These are phyloP conservation scores for Phytophthora tubulina DNA, from an alignment of 352 stramenopile genomes.

Conservation along the genomic window DNA sequence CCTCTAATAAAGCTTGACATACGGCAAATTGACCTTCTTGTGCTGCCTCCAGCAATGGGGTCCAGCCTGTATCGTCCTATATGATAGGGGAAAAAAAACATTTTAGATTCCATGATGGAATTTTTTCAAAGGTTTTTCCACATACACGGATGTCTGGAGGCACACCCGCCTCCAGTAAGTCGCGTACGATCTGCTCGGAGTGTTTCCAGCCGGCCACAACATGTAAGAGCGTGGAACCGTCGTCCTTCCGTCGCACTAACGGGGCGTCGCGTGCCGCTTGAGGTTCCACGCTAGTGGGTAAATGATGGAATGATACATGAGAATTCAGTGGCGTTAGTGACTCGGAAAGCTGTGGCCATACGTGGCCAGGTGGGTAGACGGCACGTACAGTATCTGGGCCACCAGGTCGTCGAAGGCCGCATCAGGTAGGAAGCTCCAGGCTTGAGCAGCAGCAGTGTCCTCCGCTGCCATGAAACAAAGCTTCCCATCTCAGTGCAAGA, in stretches of 20 bases:
- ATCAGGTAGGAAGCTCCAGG: slow-evolving; percentile 47
- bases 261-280: slow-evolving; percentile 40
- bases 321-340: slow-evolving; percentile 1
- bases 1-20: slow-evolving; percentile 55
- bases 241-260: slow-evolving; percentile 31
- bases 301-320: slow-evolving; percentile 20
- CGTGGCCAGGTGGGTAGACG: not conserved
- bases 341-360: slow-evolving; percentile 11
- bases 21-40: slow-evolving; percentile 65
- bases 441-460: slow-evolving; percentile 10
- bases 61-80: slow-evolving; percentile 54
- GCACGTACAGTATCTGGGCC: slow-evolving; percentile 61
- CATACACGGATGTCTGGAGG: slow-evolving; percentile 44
- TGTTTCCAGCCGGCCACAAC: slow-evolving; percentile 64
- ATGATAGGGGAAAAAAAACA: not conserved
- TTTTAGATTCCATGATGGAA: not conserved
- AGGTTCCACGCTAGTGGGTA: slow-evolving; percentile 49
- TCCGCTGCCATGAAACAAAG: slow-evolving; percentile 26
- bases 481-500: slow-evolving; percentile 23
- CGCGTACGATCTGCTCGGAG: slow-evolving; percentile 58
- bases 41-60: slow-evolving; percentile 65
- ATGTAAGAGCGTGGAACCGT: slow-evolving; percentile 68
- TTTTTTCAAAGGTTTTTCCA: not conserved
- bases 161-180: slow-evolving; percentile 52
- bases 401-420: slow-evolving; percentile 58